Evolutionary conservation across 352 stramenopile species (phyloP).

Genomic region (Globisporangium rhizosaccharum): DNA sequence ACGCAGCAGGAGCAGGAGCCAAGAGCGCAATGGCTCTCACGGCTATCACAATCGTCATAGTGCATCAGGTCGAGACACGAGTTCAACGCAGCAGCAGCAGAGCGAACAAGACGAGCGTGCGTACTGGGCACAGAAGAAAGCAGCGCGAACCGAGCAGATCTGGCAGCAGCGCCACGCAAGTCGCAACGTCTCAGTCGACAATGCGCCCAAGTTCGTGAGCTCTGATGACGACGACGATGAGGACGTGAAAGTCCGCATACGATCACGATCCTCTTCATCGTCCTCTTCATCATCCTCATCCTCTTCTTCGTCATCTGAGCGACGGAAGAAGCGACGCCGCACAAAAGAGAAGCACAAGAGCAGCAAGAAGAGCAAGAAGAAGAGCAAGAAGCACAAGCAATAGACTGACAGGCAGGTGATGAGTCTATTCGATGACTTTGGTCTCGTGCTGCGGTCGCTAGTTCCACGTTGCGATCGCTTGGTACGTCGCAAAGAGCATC

Average conservation of each 20-base stretch:
- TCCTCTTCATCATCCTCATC: neutral
- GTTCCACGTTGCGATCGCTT: constrained; percentile 44
- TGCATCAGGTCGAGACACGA: neutral
- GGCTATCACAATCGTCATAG: neutral
- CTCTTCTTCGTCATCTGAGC: neutral
- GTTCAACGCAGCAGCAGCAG: neutral
- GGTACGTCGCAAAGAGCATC: constrained; percentile 58
- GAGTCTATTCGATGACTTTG: constrained; percentile 13
- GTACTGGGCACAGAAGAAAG: constrained; percentile 59
- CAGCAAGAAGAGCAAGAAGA: constrained; percentile 20
- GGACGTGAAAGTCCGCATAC: constrained; percentile 27
- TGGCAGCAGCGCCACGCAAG: constrained; percentile 42
- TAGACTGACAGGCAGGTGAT: neutral
- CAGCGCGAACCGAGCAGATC: constrained; percentile 39
- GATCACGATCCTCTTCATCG: constrained; percentile 3
- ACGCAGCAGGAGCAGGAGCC: neutral
- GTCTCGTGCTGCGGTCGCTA: constrained; percentile 7
- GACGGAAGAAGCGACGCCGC: neutral
- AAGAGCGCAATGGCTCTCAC: neutral
- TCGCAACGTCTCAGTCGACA: constrained; percentile 38
- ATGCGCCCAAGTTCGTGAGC: constrained; percentile 38
- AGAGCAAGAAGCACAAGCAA: constrained; percentile 8
- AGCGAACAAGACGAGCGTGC: constrained; percentile 17
- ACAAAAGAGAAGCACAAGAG: constrained; percentile 27
- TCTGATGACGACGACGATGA: constrained; percentile 47